Evolutionary conservation across 2,329 filamentous ascomycete genomes (phyloP).

Genomic region (Fusarium pseudoanthophilum): DNA sequence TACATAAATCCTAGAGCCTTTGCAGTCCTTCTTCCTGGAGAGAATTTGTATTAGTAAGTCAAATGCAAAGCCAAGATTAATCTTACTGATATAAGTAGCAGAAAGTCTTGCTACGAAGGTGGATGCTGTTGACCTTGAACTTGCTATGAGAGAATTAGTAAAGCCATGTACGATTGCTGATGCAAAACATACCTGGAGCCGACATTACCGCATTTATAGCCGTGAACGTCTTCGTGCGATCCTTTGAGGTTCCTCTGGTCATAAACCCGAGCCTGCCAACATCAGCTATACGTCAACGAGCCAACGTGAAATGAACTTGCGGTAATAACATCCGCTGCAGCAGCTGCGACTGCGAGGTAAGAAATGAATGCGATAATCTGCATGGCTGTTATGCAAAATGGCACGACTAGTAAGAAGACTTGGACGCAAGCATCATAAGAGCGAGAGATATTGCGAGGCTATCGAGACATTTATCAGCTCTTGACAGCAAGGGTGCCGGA

Average conservation of each 20-base stretch:
- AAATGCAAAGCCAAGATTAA: fast-evolving
- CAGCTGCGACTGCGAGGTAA: neutral
- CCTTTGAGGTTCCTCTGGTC: neutral
- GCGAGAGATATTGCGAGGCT: fast-evolving
- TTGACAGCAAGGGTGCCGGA: neutral
- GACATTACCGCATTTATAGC: neutral
- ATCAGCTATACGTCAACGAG: fast-evolving
- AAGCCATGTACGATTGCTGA: fast-evolving
- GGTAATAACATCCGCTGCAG: neutral
- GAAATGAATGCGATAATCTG: neutral
- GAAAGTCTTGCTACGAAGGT: neutral
- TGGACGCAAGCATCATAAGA: fast-evolving
- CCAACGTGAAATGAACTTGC: neutral
- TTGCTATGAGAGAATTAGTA: fast-evolving
- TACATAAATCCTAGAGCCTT: neutral
- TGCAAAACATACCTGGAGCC: neutral
- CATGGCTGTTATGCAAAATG: neutral
- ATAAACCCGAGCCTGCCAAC: neutral
- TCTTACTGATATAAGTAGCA: neutral
- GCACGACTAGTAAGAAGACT: fast-evolving
- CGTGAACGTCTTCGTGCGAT: neutral
- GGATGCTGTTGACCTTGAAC: neutral
- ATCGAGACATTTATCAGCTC: neutral
- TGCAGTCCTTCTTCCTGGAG: neutral
- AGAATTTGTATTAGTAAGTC: fast-evolving